Evolutionary conservation across 768 basidiomycete species (phyloP).

Genomic region (Naganishia kalamii): DNA sequence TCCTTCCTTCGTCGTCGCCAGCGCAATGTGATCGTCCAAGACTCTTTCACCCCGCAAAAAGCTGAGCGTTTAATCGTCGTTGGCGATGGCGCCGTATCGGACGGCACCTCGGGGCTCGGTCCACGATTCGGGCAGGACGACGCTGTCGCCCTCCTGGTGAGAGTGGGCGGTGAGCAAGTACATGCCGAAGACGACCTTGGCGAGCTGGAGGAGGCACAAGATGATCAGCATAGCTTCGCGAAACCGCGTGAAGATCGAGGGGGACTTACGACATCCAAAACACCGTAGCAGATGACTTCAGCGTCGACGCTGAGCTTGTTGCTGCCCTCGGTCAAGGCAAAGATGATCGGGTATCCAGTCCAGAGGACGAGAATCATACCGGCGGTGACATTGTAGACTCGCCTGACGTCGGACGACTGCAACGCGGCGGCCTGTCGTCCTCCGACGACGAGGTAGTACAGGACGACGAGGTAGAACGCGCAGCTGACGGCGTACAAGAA

Average conservation of each 20-base stretch:
- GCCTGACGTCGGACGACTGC: slow-evolving; percentile 20
- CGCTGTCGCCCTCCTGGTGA: slow-evolving; percentile 23
- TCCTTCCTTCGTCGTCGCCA: neutral
- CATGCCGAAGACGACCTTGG: slow-evolving; percentile 23
- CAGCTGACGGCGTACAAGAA: slow-evolving; percentile 35
- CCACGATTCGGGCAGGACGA: slow-evolving; percentile 21
- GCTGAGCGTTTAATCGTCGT: slow-evolving; percentile 8
- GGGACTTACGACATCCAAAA: slow-evolving; percentile 41
- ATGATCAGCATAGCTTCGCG: neutral
- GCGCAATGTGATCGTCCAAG: neutral
- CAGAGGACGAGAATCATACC: slow-evolving; percentile 32
- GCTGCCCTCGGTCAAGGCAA: slow-evolving; percentile 40
- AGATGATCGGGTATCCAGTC: slow-evolving; percentile 44
- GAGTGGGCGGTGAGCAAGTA: slow-evolving; percentile 21
- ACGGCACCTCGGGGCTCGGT: slow-evolving; percentile 18
- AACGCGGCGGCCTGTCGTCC: slow-evolving; percentile 38
- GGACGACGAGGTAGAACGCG: slow-evolving; percentile 37
- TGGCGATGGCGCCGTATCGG: slow-evolving; percentile 18
- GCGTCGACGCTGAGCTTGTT: slow-evolving; percentile 40
- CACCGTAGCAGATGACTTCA: slow-evolving; percentile 44
- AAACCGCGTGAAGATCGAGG: neutral
- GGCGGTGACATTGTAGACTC: slow-evolving; percentile 6
- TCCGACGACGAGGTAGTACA: slow-evolving; percentile 33
- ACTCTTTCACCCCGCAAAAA: neutral
- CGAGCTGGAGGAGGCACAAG: neutral